A percentile compares a stretch with the other conserved stretches of the same genome.
These are phyloP conservation scores for Phytophthora sansomeana DNA, from an alignment of 352 stramenopile species.

Conservation along the genomic window DNA sequence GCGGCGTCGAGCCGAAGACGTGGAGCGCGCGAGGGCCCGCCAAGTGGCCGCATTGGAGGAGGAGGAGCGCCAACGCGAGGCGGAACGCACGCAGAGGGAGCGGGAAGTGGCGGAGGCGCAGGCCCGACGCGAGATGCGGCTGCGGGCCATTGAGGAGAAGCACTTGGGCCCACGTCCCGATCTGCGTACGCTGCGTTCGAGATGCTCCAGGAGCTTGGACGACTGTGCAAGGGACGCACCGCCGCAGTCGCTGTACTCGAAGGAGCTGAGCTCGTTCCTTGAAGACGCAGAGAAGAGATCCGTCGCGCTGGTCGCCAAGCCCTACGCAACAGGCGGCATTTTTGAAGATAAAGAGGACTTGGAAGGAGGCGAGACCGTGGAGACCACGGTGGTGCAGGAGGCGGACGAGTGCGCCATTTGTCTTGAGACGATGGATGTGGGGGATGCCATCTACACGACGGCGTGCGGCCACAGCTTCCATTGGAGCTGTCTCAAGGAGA, in stretches of 20 bases:
- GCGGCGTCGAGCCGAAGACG: constrained; percentile 68
- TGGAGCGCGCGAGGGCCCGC: constrained; percentile 74
- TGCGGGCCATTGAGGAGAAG: constrained; percentile 62
- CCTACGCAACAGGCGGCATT: constrained; percentile 30
- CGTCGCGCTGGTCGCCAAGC: constrained; percentile 49
- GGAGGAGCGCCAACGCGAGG: constrained; percentile 63
- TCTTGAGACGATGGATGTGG: constrained; percentile 81
- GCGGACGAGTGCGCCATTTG: constrained; percentile 89
- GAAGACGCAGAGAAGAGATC: constrained; percentile 68
- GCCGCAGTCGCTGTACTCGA: constrained; percentile 44
- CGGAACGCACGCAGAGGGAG: constrained; percentile 58
- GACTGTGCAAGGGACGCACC: constrained; percentile 43
- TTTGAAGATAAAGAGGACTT: constrained; percentile 37
- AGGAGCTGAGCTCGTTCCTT: constrained; percentile 62
- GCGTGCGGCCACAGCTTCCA: constrained; percentile 88
- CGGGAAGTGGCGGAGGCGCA: constrained; percentile 56
- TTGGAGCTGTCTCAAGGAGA: constrained; percentile 86
- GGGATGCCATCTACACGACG: constrained; percentile 85
- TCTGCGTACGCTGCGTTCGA: constrained; percentile 44
- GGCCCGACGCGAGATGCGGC: constrained; percentile 50
- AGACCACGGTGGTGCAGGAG: constrained; percentile 64
- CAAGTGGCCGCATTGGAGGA: constrained; percentile 78
- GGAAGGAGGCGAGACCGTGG: constrained; percentile 23
- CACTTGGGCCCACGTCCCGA: constrained; percentile 68
- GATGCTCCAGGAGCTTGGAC: constrained; percentile 58